Conservation (phyloP, 352 stramenopile genomes). For the Phytophthora aleatoria region DNA sequence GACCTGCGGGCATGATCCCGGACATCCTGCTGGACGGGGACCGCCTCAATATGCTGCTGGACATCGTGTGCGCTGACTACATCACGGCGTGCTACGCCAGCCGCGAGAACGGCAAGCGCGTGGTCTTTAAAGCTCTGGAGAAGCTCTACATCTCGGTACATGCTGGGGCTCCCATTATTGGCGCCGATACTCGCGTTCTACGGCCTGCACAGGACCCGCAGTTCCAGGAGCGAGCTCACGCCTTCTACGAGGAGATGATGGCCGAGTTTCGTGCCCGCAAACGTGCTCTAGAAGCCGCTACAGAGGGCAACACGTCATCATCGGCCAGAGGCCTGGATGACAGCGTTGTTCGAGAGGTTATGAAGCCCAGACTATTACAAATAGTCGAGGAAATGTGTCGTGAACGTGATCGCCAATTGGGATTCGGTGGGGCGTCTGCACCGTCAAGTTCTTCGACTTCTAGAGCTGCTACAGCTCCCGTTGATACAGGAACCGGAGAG, state of each 20-base stretch:
- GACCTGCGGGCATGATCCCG: conserved; percentile 42
- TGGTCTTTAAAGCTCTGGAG: conserved; percentile 76
- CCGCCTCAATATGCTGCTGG: conserved; percentile 83
- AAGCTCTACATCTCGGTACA: conserved; percentile 85
- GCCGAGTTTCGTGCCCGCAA: conserved; percentile 47
- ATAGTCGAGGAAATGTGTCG: conserved; percentile 80
- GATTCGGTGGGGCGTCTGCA: conserved; percentile 7
- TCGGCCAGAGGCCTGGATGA: conserved; percentile 54
- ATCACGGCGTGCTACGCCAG: conserved; percentile 86
- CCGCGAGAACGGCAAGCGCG: conserved; percentile 82
- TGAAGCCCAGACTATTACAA: conserved; percentile 78
- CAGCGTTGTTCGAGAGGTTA: conserved; percentile 59
- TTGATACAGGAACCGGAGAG: conserved; percentile 11
- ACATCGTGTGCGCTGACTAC: conserved; percentile 87
- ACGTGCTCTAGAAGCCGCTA: conserved; percentile 26
- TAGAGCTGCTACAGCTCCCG: conserved; percentile 12
- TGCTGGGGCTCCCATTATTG: conserved; percentile 30
- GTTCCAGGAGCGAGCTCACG: conserved; percentile 54
- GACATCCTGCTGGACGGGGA: conserved; percentile 77
- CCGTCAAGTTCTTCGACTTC: conserved; percentile 6
- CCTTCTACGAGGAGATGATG: conserved; percentile 70
- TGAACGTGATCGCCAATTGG: conserved; percentile 56
- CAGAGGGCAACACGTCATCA: conserved; percentile 12
- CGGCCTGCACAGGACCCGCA: conserved; percentile 43
- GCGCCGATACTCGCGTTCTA: conserved; percentile 16